These are phyloP conservation scores for Debaryomyces tyrocola DNA, from an alignment of 805 yeast genomes.

Conservation along the genomic window DNA sequence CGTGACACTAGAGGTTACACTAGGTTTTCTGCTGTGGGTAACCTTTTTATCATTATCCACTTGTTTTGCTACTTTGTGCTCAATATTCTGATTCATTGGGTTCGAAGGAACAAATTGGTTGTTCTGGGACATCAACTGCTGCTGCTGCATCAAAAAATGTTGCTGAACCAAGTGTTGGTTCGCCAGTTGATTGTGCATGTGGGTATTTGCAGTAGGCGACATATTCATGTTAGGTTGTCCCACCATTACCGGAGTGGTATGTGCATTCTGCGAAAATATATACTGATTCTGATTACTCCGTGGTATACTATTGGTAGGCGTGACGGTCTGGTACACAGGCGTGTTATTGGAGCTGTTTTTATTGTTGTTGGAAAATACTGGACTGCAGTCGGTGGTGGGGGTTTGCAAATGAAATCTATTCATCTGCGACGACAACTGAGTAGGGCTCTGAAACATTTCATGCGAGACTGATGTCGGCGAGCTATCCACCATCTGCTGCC, in stretches of 20 bases:
- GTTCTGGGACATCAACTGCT: not conserved
- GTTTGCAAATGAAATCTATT: conserved; percentile 5
- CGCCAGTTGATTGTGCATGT: not conserved
- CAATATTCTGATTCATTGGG: not conserved
- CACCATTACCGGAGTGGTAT: not conserved
- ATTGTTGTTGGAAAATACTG: not conserved
- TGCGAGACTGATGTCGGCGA: not conserved
- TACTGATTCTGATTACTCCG: not conserved
- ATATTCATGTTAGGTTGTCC: not conserved
- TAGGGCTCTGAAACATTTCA: not conserved
- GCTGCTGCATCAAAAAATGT: not conserved
- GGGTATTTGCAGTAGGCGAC: not conserved
- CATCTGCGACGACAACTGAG: conserved; percentile 1
- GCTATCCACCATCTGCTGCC: not conserved
- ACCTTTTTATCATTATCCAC: not conserved
- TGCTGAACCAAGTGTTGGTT: not conserved
- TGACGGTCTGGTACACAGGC: not conserved
- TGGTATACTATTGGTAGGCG: not conserved
- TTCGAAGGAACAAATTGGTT: not conserved
- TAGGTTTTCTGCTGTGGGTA: not conserved
- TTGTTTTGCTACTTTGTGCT: not conserved
- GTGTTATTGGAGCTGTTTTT: not conserved
- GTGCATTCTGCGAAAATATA: not conserved
- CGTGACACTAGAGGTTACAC: not conserved
- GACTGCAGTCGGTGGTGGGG: conserved; percentile 4